Evolutionary conservation across 2,329 filamentous ascomycete genomes (phyloP), one percentile per base, ranked within the genome.

Genomic region (Claviceps purpurea): DNA sequence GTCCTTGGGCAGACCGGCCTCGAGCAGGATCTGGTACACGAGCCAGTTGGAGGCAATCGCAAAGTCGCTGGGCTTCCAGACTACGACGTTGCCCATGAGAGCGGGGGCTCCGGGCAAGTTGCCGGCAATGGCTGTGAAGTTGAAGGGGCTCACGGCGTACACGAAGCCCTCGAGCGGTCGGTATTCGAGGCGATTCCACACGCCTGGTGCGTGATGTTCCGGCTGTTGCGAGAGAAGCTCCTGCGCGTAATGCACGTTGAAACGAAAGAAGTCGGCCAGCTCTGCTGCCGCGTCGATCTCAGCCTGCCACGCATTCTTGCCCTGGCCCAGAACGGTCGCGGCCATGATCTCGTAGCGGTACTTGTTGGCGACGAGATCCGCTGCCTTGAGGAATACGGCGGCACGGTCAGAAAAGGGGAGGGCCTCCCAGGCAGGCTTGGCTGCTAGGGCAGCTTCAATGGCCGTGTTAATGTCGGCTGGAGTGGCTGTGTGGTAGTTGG

Each of bases 241-340:
- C 71, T 95, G 85, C 30, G 91, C 91, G 64, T 93, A 96, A 67
- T 90, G 82, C 50, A 96, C 91, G 64, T 93, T 93, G 75, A 96
- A 95, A 64, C 89, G 82, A 65, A 97, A 74, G 71, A 97, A 97
- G 67, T 98, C 91, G 60, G 81, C 85, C 60, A 95, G 72, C 75
- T 98, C 93, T 8, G 91, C 91, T 18, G 91, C 91, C 41, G 90
- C 79, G 68, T 97, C 91, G 57, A 97, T 97, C 76, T 98, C 91
- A n/a, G 93, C 91, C 71, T 98, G 91, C 89, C 89, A 97, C 47
- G 88, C 89, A 68, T 96, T 97, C 80, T 97, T 97, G 62, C 93
- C 91, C 71, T 98, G 91, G 55, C 91, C 93, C 37, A 95, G 75
- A 81, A 97, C 95, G 14, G 93, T 96, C 45, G 89, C 82, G 7